Evolutionary conservation across 202 grass and related monocot genomes (phyloP).

Genomic region (Sporobolus alterniflorus): DNA sequence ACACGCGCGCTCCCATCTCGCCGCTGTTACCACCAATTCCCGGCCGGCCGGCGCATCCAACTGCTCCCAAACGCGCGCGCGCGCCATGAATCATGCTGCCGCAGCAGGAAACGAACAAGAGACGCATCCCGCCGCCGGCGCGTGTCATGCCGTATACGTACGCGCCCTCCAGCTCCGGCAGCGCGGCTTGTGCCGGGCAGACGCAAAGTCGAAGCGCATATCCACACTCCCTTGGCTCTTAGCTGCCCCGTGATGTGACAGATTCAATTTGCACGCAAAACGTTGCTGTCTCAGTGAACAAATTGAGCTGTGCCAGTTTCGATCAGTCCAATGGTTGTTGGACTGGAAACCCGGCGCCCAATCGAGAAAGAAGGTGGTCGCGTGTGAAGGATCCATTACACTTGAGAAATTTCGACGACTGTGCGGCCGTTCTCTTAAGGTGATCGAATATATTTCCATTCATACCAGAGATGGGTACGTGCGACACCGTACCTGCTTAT

Average conservation of each 20-base stretch:
- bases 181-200: conserved; percentile 40
- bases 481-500: neutral
- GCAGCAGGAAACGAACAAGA: conserved; percentile 5
- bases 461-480: neutral
- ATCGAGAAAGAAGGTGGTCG: no score
- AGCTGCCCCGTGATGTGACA: neutral
- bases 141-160: conserved; percentile 26
- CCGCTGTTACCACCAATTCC: no score
- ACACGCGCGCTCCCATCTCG: no score
- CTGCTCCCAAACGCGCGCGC: no score
- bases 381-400: neutral
- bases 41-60: no score
- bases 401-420: neutral
- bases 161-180: neutral
- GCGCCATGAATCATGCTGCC: conserved; percentile 42
- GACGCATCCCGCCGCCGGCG: neutral
- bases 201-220: conserved; percentile 19
- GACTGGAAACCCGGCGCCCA: no score
- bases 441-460: neutral
- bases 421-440: neutral
- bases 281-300: neutral
- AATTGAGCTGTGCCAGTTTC: neutral
- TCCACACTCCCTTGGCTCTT: neutral
- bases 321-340: no score
- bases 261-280: neutral